Base-by-base conservation (phyloP, 2,329 filamentous ascomycete genomes). In the Gnomoniopsis smithogilvyi region DNA sequence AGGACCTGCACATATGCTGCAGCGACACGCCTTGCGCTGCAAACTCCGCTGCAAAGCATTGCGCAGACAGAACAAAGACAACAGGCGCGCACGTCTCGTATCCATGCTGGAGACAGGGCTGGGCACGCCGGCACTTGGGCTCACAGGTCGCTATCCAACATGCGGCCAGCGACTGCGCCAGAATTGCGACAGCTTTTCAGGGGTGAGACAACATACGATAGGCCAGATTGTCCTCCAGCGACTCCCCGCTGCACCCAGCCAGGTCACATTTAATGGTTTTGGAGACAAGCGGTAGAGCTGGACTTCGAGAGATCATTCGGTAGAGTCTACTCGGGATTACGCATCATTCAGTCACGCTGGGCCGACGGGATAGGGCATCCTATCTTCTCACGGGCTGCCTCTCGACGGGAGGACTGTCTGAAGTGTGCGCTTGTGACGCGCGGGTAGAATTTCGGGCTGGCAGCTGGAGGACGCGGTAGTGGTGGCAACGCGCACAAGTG, bases 251-350 rank as follows among this genome's bases (percentile, higher is more conserved):
- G 51, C 56, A 54, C 43, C n/a, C 34, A 7, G 50, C 33, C 34
- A 26, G 17, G 17, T 41, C 26, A 41, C 4, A 14, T 41, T 14
- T 4, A 41, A 14, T 14, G 6, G 26, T 24, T 15, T 22, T n/a
- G 24, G 8, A 34, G 26, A 14, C 8, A 41, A 41, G 49, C 24
- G 24, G 51, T 36, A 54, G 26, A 30, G 4, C 26, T 30, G 36
- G 24, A 51, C 8, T 34, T 50, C 50, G 51, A 22, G 24, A 33
- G 43, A 24, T 54, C 26, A 36, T 26, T 54, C 51, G 56, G 56
- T n/a, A 49, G 47, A 21, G 24, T 24, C 26, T 30, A 30, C 26
- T 30, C 26, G 26, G 26, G 26, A 4, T 4, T 30, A 30, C 26
- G 56, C 56, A 54, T 58, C 6, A 12, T 48, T 15, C 15, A 41